Base-by-base conservation (phyloP, 179 eudicot species). In the Amaranthus tricolor region DNA sequence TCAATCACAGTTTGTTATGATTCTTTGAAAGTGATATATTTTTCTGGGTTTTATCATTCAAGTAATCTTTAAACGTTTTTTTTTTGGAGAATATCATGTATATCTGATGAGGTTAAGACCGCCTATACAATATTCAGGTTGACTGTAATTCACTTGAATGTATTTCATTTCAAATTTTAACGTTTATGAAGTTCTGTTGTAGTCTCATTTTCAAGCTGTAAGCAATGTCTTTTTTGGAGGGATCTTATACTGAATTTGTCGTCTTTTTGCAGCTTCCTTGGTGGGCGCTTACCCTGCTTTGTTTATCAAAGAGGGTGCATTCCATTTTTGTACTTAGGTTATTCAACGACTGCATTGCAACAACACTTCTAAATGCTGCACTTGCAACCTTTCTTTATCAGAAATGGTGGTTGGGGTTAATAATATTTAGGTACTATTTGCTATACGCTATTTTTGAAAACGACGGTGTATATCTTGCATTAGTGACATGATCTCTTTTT, bases 271-370 rank as follows among this genome's bases (percentile, higher is more conserved):
- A 94, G 98, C 87, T 94, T 83, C 98, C 98, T 20, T 94, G 98
- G 97, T 94, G 98, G 98, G 97, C 97, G 57, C 91, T 94, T 62
- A 87, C 88, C 84, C 82, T 94, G 84, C 91, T 94, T 77, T 88
- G 88, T 75, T 76, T 94, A 69, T 94, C 98, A 63, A 94, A 94
- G 80, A 82, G 98, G 86, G 74, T 92, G 81, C 98, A 94, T 75
- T 94, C 98, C 72, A 92, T 94, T 66, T 94, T 94, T 76, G 91
- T 92, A 66, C 96, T 94, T 74, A 96, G 98, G 15, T 85, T 94
- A 70, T 94, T 94, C 78, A 94, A 94, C 80, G 98, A 94, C 81
- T 94, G 98, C 82, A 74, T 94, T 80, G 94, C 98, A 50, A 94
- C 84, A 83, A 88, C 94, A 66, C 90, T 94, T 65, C 85, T 94